Conservation (phyloP, 2,329 filamentous ascomycete genomes). For the Fusarium sp. region DNA sequence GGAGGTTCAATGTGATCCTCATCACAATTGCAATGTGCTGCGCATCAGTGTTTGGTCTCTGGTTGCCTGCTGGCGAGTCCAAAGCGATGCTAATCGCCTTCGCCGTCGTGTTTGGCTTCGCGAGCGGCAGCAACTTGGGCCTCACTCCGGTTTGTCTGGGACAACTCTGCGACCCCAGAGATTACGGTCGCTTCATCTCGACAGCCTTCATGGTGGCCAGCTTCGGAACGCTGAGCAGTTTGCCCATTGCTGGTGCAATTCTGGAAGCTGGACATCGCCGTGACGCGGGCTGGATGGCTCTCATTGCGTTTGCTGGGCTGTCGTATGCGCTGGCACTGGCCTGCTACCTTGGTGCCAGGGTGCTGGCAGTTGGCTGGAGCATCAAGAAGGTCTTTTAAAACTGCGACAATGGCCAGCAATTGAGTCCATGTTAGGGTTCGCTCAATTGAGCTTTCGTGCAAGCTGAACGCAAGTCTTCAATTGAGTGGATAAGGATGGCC, state of each 20-base stretch:
- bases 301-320: constrained; percentile 58
- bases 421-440: neutral
- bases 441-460: constrained; percentile 2
- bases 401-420: neutral
- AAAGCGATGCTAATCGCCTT: constrained; percentile 77
- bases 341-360: constrained; percentile 38
- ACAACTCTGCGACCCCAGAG: constrained; percentile 81
- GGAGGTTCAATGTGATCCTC: constrained; percentile 87
- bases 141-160: constrained; percentile 86
- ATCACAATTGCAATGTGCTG: constrained; percentile 73
- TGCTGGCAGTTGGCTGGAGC: constrained; percentile 38
- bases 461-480: neutral
- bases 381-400: constrained; percentile 37
- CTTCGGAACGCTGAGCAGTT: constrained; percentile 73
- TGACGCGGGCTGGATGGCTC: constrained; percentile 54
- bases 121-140: constrained; percentile 83
- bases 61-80: constrained; percentile 75
- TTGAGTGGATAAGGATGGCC: neutral
- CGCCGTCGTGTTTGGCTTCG: constrained; percentile 82
- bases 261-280: constrained; percentile 50
- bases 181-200: constrained; percentile 84
- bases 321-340: constrained; percentile 40
- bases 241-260: constrained; percentile 61
- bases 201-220: constrained; percentile 85
- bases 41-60: constrained; percentile 74